Base-by-base conservation (phyloP, 371 early-diverging fungal genomes). In the Capillidium heterosporum region DNA sequence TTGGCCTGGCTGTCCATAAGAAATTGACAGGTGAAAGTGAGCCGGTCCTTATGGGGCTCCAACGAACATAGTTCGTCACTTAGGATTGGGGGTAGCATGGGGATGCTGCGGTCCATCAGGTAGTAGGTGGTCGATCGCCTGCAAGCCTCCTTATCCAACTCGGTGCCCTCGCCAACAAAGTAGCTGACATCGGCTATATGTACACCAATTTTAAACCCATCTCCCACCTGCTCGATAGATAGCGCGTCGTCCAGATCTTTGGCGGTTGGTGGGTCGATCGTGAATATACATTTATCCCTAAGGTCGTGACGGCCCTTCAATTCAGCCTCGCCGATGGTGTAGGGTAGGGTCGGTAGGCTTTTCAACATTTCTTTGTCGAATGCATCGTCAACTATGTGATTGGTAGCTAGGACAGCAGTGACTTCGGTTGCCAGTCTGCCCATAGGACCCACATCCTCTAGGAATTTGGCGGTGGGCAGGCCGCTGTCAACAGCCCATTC, bases 171-270 rank as follows among this genome's bases (percentile, higher is more conserved):
- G 59, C 82, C 82, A n/a, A 98, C 94, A 77, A 94, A 98, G 61
- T 89, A 81, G 17, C 87, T 83, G 23, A 98, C 98, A 82, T 98
- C 98, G 41, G 98, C 96, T 71, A 98, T 98, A 66, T 96, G 91
- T 53, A 90, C 90, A 51, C 91, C 90, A 21, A 89, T 80, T 66
- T 86, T 81, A 57, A 71, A 84, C 15, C 94, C 98, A 65, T 97
- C 91, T 10, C 83, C 78, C 49, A 96, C 74, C 43, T 62, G 40
- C 24, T 74, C 60, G 0, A 85, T 84, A 65, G 98, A 99, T 32
- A 99, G 78, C 0, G 99, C 98, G 75, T 99, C 99, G 72, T 99
- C 99, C 60, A 99, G 96, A 80, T 99, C 99, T 2, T 95, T 95
- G 81, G 99, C 99, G 32, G 76, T 75, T 29, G 95, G 94, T 47